Evolutionary conservation across 2,329 filamentous ascomycete genomes (phyloP).

Genomic region (Colletotrichum sp.): DNA sequence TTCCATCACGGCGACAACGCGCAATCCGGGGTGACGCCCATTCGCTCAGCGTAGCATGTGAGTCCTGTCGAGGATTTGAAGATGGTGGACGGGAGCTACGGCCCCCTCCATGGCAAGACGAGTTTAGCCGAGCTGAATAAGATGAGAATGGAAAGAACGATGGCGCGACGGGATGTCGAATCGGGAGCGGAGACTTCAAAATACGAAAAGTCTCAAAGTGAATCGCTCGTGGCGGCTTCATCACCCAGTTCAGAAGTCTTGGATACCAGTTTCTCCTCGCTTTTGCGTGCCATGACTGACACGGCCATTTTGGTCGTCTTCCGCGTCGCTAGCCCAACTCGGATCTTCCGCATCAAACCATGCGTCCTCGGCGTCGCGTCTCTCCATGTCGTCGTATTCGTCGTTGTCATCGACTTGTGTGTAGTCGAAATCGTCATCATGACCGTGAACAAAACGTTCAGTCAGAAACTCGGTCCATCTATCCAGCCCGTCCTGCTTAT

Average conservation of each 20-base stretch:
- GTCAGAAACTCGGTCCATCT: slow-evolving; percentile 77
- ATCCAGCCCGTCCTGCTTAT: slow-evolving; percentile 68
- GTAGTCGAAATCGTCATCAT: slow-evolving; percentile 83
- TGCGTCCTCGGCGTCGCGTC: slow-evolving; percentile 69
- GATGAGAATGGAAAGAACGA: not conserved
- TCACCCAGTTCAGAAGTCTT: slow-evolving; percentile 63
- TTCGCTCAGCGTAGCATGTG: not conserved
- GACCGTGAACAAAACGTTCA: slow-evolving; percentile 75
- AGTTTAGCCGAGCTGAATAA: not conserved
- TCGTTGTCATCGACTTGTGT: slow-evolving; percentile 71
- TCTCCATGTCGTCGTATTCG: slow-evolving; percentile 69
- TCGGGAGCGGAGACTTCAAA: not conserved
- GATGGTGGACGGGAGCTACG: not conserved
- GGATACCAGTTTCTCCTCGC: slow-evolving; percentile 70
- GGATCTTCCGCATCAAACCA: slow-evolving; percentile 85
- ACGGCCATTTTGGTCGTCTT: slow-evolving; percentile 28
- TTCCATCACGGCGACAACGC: not conserved
- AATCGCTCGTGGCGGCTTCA: not conserved
- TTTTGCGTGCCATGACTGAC: not conserved
- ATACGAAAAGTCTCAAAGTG: not conserved
- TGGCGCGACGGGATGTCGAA: not conserved
- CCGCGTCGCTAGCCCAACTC: slow-evolving; percentile 60
- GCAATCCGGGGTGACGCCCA: not conserved
- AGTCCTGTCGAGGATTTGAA: not conserved
- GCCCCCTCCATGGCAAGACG: not conserved